A percentile compares a stretch with the other conserved stretches of the same genome.
These are phyloP conservation scores for Tremellales sp. DNA, from an alignment of 1,284 basidiomycete species.

Conservation along the genomic window DNA sequence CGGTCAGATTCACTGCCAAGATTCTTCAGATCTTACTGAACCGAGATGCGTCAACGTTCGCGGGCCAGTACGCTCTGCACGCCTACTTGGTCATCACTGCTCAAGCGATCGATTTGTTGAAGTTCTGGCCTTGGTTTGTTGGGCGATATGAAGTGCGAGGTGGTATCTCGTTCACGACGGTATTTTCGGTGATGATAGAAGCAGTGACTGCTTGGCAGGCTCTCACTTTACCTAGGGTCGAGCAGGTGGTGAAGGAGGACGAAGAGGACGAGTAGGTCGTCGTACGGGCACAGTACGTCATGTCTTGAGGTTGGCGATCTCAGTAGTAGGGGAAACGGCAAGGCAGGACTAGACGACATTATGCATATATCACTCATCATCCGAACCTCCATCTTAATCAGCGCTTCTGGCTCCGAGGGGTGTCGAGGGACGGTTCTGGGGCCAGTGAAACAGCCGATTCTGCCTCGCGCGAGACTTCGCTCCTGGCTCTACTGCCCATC, in stretches of 20 bases:
- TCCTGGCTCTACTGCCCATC: too few species aligned
- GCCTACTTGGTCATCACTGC: slow-evolving; percentile 4
- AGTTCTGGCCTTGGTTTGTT: slow-evolving; percentile 9
- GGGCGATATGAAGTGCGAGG: slow-evolving; percentile 7
- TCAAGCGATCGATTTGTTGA: slow-evolving; percentile 4
- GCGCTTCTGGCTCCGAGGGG: too few species aligned
- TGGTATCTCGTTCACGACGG: background rate
- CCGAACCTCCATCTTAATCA: too few species aligned
- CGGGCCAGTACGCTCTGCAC: slow-evolving; percentile 14
- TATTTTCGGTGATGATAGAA: background rate
- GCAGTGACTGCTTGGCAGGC: slow-evolving; percentile 4
- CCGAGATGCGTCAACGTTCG: slow-evolving; percentile 7
- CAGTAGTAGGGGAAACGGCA: too few species aligned
- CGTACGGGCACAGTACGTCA: too few species aligned
- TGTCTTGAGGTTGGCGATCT: too few species aligned
- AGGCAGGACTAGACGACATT: too few species aligned
- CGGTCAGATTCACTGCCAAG: background rate
- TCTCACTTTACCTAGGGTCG: slow-evolving; percentile 4
- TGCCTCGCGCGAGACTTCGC: too few species aligned
- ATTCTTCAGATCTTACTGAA: slow-evolving; percentile 13
- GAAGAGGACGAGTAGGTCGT: slow-evolving; percentile 3
- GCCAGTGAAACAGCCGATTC: too few species aligned
- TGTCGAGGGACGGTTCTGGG: too few species aligned
- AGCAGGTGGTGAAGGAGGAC: slow-evolving; percentile 8
- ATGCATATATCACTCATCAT: too few species aligned